Conservation (phyloP, 192 early-diverging fungal species). For the Dispira simplex region DNA sequence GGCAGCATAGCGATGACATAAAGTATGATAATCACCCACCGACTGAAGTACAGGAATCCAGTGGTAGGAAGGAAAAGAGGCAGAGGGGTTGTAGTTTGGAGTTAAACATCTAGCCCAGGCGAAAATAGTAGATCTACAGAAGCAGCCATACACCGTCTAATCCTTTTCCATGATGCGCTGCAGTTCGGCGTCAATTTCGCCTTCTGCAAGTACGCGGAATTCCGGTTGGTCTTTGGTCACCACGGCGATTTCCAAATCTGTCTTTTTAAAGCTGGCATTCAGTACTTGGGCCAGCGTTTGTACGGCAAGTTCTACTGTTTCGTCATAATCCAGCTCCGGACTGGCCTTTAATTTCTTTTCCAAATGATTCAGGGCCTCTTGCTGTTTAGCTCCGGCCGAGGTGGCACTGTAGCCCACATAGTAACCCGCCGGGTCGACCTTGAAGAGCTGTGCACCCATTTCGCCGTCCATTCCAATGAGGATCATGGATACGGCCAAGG, state of each 20-base stretch:
- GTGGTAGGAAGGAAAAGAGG: too few species aligned
- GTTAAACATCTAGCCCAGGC: too few species aligned
- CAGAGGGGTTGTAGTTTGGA: too few species aligned
- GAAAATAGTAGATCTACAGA: too few species aligned
- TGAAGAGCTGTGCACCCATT: slow-evolving; percentile 92
- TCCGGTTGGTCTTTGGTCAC: slow-evolving; percentile 56
- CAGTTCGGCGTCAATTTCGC: slow-evolving; percentile 82
- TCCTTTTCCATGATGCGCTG: slow-evolving; percentile 79
- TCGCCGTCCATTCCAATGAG: slow-evolving; percentile 94
- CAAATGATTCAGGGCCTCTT: slow-evolving; percentile 85
- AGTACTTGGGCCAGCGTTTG: slow-evolving; percentile 84
- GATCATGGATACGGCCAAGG: slow-evolving; percentile 96
- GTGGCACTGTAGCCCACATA: slow-evolving; percentile 96
- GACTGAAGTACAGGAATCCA: too few species aligned
- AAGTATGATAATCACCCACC: too few species aligned
- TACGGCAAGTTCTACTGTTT: slow-evolving; percentile 92
- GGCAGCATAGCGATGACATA: too few species aligned
- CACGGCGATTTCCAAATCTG: slow-evolving; percentile 91
- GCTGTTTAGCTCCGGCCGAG: slow-evolving; percentile 79
- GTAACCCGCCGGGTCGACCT: slow-evolving; percentile 96
- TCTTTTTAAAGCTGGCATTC: slow-evolving; percentile 87
- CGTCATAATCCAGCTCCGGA: slow-evolving; percentile 59
- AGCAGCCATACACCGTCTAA: slow-evolving; percentile 19
- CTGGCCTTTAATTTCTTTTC: slow-evolving; percentile 98
- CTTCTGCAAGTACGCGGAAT: slow-evolving; percentile 61